Percentiles rank a stretch among this genome's conserved stretches.
These are phyloP conservation scores for Melastoma candidum DNA, from an alignment of 441 rosid genomes.

Conservation along the genomic window DNA sequence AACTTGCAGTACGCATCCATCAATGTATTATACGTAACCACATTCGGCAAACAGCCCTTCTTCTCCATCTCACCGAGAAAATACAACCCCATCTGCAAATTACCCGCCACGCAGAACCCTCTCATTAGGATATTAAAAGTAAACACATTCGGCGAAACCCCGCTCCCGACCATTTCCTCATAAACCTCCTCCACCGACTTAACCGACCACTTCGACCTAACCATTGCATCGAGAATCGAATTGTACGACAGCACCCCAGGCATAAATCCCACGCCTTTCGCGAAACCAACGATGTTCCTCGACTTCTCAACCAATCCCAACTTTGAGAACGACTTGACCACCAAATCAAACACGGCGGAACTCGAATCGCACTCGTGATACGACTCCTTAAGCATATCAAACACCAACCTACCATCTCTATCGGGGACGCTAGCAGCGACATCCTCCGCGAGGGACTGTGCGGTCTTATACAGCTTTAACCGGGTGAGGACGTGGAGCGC, in stretches of 20 bases:
- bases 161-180: slow-evolving; percentile 40
- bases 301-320: slow-evolving; percentile 56
- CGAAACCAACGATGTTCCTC: slow-evolving; percentile 39
- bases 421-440: slow-evolving; percentile 35
- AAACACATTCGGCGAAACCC: slow-evolving; percentile 65
- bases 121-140: slow-evolving; percentile 75
- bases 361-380: slow-evolving; percentile 45
- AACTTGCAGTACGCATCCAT: slow-evolving; percentile 60
- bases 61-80: slow-evolving; percentile 53
- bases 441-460: slow-evolving; percentile 56
- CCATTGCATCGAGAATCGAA: slow-evolving; percentile 61
- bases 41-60: slow-evolving; percentile 61
- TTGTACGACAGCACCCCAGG: slow-evolving; percentile 84
- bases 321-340: slow-evolving; percentile 64
- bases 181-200: slow-evolving; percentile 45
- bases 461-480: slow-evolving; percentile 74
- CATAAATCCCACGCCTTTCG: slow-evolving; percentile 64
- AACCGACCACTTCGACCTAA: slow-evolving; percentile 43
- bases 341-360: slow-evolving; percentile 82
- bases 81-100: slow-evolving; percentile 50
- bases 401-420: slow-evolving; percentile 38
- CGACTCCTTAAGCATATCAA: slow-evolving; percentile 51
- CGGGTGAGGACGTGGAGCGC: slow-evolving; percentile 72
- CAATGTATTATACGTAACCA: slow-evolving; percentile 70
- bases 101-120: slow-evolving; percentile 59